Percentiles rank a stretch among this genome's conserved stretches.
Conservation (phyloP, 2,329 filamentous ascomycete species). For the Chaetomium strumarium region DNA sequence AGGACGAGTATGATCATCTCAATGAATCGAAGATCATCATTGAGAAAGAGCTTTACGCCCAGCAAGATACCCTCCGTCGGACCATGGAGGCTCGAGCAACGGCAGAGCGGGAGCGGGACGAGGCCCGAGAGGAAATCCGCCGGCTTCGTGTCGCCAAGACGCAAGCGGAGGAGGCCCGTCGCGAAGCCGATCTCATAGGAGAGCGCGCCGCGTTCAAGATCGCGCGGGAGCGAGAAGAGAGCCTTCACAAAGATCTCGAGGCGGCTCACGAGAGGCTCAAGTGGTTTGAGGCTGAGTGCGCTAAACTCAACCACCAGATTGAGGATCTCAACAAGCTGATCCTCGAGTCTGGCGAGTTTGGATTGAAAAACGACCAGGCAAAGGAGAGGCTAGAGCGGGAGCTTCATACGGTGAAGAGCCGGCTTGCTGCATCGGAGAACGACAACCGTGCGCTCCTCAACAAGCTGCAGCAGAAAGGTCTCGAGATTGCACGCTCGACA, state of each 20-base stretch:
- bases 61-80: conserved; percentile 84
- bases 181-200: conserved; percentile 73
- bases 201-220: conserved; percentile 73
- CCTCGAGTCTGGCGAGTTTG: conserved; percentile 82
- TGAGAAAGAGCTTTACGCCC: conserved; percentile 94
- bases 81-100: conserved; percentile 74
- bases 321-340: conserved; percentile 84
- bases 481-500: conserved; percentile 87
- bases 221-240: conserved; percentile 73
- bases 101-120: conserved; percentile 82
- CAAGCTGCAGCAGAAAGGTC: conserved; percentile 93
- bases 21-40: conserved; percentile 96
- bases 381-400: conserved; percentile 92
- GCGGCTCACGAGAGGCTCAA: conserved; percentile 68
- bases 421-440: conserved; percentile 86
- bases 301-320: conserved; percentile 69
- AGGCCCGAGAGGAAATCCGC: conserved; percentile 80
- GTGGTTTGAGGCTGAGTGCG: conserved; percentile 74
- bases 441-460: conserved; percentile 93
- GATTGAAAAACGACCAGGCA: conserved; percentile 82
- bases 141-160: conserved; percentile 76
- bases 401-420: conserved; percentile 82
- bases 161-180: conserved; percentile 76
- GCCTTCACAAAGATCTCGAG: conserved; percentile 73
- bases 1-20: conserved; percentile 77